Percentiles rank a stretch among this genome's conserved stretches.
phyloP scores from a whole-genome alignment of 345 rosid genomes.

The Aquilaria sinensis region DNA sequence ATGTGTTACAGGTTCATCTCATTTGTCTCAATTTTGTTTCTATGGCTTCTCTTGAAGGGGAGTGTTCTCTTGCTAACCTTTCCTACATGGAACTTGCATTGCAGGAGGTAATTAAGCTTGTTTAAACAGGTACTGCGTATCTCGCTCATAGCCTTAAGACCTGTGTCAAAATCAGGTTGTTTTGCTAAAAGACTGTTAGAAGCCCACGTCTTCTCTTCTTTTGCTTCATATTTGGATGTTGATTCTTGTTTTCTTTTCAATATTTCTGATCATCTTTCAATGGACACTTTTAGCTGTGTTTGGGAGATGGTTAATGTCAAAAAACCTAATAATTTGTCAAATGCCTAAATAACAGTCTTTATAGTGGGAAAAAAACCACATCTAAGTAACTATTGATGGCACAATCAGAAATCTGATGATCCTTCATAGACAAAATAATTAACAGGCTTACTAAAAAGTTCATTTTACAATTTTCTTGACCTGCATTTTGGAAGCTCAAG shows the following conservation, averaged over 20 bases:
- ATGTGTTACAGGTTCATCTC: too few relatives aligned
- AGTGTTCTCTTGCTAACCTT: slow-evolving; percentile 18
- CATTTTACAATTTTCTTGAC: too few relatives aligned
- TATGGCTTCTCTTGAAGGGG: slow-evolving; percentile 23
- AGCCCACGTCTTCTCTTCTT: not conserved
- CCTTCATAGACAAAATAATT: too few relatives aligned
- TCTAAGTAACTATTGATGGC: too few relatives aligned
- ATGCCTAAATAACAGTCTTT: too few relatives aligned
- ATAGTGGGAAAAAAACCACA: too few relatives aligned
- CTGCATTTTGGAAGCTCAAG: too few relatives aligned
- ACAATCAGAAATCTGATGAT: too few relatives aligned
- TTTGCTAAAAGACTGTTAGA: not conserved
- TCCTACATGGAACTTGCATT: slow-evolving; percentile 47
- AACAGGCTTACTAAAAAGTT: too few relatives aligned
- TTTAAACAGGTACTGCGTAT: not conserved
- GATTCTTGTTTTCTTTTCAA: not conserved
- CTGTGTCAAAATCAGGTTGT: not conserved
- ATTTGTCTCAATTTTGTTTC: not conserved
- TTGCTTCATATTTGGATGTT: not conserved
- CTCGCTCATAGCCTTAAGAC: not conserved
- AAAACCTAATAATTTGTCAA: too few relatives aligned
- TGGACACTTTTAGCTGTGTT: not conserved
- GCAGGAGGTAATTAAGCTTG: slow-evolving; percentile 33
- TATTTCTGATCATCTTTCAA: not conserved
- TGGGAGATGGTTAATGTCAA: too few relatives aligned